Evolutionary conservation across 306 rosid species (phyloP), one percentile per base, ranked within the genome.

Genomic region (Astragalus glycyphyllos): DNA sequence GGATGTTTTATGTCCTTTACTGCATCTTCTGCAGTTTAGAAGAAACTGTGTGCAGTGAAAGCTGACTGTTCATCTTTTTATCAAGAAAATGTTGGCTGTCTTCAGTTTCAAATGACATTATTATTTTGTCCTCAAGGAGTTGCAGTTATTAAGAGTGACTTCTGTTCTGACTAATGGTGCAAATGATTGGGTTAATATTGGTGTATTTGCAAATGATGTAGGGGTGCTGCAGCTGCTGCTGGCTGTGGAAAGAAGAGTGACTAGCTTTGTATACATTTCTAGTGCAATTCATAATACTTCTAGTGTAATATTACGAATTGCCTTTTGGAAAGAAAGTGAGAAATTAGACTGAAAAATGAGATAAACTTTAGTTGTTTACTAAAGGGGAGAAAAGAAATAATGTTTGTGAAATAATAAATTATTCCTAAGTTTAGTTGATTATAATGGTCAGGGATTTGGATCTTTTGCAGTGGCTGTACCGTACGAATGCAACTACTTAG

Each of bases 1-100:
- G 95, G 96, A 94, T 60, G 66, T 94, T 41, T 82, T 90, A 61
- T 89, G 96, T 80, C 97, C 96, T 32, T 83, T 94, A 16, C 72
- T 94, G 78, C 96, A 89, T 84, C 89, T 94, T 73, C 73, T 89
- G 76, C 98, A 90, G 85, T 81, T 81, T 58, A 83, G 81, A 69
- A 79, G 76, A 48, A 80, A 77, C 23, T 74, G 71, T 4, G 58
- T 79, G 26, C 74, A 90, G 68, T 72, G 77, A 62, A 79, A 74
- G 77, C 35, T 88, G 88, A 90, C 15, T 13, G 73, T 58, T 54
- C 46, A 37, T 23, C 2, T 8, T 40, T 16, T 6, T 7, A 64
- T 64, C 44, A 56, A 59, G 16, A 71, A 48, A 29, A 58, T 58
- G 40, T 59, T 15, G 35, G 38, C 16, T 34, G 66, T 64, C 49